phyloP scores from a whole-genome alignment of 2,329 filamentous ascomycete species.

The Hirsutella thompsonii region DNA sequence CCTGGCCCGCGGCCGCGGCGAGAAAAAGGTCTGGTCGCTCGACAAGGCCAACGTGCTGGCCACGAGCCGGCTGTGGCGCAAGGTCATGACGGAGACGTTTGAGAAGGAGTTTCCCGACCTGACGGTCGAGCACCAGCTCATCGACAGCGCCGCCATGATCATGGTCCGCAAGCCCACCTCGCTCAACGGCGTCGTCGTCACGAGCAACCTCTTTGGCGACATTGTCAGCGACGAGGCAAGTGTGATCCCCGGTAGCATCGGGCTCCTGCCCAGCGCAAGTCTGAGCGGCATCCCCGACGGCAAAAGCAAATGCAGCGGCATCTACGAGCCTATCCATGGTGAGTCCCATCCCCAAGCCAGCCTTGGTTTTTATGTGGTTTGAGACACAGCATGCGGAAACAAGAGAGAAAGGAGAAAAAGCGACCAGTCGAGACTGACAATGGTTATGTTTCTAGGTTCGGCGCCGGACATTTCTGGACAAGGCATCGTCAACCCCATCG shows the following conservation, averaged over 20 bases:
- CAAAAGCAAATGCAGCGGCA: slow-evolving; percentile 75
- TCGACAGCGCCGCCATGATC: slow-evolving; percentile 94
- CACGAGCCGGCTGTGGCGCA: slow-evolving; percentile 79
- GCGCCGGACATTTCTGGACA: slow-evolving; percentile 89
- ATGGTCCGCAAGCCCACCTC: slow-evolving; percentile 88
- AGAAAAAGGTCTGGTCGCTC: slow-evolving; percentile 63
- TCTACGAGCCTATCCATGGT: slow-evolving; percentile 98
- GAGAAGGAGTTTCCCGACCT: slow-evolving; percentile 79
- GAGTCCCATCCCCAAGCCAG: slow-evolving; percentile 12
- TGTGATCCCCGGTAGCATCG: slow-evolving; percentile 84
- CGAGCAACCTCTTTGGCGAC: slow-evolving; percentile 89
- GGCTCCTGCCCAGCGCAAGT: slow-evolving; percentile 77
- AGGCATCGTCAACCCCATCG: slow-evolving; percentile 74
- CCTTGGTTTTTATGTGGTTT: neutral
- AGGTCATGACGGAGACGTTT: slow-evolving; percentile 75
- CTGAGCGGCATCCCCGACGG: slow-evolving; percentile 78
- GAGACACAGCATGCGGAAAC: neutral
- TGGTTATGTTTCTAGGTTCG: slow-evolving; percentile 41
- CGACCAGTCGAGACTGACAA: neutral
- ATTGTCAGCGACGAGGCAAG: slow-evolving; percentile 93
- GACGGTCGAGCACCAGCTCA: slow-evolving; percentile 76
- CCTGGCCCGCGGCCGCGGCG: slow-evolving; percentile 62
- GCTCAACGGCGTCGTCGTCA: slow-evolving; percentile 84
- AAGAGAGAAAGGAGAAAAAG: neutral
- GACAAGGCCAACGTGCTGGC: slow-evolving; percentile 97